Evolutionary conservation across 192 early-diverging fungal genomes (phyloP).

Genomic region (Entrophospora sp.): DNA sequence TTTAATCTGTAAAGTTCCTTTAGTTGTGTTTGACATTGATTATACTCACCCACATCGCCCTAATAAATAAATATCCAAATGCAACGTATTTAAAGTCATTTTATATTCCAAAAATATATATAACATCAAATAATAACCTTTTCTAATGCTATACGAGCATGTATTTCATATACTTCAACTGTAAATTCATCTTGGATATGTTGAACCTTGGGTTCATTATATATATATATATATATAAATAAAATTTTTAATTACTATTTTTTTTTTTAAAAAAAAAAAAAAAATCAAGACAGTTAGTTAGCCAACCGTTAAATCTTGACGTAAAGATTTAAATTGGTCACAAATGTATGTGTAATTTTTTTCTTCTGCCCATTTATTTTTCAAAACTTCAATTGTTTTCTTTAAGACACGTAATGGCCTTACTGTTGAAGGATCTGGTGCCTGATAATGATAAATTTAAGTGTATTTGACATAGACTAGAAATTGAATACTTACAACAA

Average conservation of each 20-base stretch:
- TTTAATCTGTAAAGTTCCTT: conserved; percentile 74
- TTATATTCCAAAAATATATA: neutral
- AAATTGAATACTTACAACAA: no score
- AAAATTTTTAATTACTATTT: neutral
- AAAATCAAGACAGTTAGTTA: neutral
- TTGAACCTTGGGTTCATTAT: conserved; percentile 55
- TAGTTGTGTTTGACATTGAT: conserved; percentile 94
- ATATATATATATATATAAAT: neutral
- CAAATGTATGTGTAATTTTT: conserved; percentile 93
- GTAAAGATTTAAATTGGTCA: conserved; percentile 92
- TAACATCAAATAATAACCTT: conserved; percentile 40
- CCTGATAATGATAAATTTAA: conserved; percentile 36
- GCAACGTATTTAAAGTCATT: neutral
- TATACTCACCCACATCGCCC: conserved; percentile 95
- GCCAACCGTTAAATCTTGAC: conserved; percentile 90
- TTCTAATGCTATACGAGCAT: conserved; percentile 93
- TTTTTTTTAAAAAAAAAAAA: neutral
- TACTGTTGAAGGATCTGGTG: conserved; percentile 91
- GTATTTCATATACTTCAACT: conserved; percentile 87
- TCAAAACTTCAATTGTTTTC: conserved; percentile 69
- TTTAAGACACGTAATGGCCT: conserved; percentile 72
- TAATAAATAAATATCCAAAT: conserved; percentile 22
- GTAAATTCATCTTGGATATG: conserved; percentile 90
- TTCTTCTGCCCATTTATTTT: conserved; percentile 71
- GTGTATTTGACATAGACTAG: no score